These are phyloP conservation scores for Mortierella sp. DNA, from an alignment of 371 early-diverging fungal species.

Conservation along the genomic window DNA sequence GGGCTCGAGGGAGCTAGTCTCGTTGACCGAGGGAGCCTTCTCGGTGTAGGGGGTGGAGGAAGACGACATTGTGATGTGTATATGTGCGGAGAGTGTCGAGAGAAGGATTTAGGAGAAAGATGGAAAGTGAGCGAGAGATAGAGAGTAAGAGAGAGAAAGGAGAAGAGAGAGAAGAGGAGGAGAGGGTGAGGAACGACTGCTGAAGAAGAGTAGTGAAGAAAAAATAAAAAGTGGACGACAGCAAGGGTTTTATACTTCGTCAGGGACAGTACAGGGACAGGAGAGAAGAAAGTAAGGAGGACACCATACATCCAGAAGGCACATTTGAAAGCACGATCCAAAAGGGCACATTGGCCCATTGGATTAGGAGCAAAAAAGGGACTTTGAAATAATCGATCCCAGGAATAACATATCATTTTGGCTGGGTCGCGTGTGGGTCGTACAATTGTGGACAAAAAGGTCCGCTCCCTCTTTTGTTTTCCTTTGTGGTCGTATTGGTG, in stretches of 20 bases:
- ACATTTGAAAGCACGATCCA: not conserved
- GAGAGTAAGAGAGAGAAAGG: not conserved
- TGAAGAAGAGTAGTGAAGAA: slow-evolving; percentile 2
- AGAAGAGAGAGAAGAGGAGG: slow-evolving; percentile 15
- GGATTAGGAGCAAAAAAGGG: not conserved
- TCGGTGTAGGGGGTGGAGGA: slow-evolving; percentile 11
- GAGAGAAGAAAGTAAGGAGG: not conserved
- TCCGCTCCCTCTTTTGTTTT: not conserved
- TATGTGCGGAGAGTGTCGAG: slow-evolving; percentile 4
- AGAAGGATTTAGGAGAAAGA: too few relatives aligned
- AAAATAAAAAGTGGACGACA: not conserved
- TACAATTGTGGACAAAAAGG: not conserved
- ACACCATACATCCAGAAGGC: too few relatives aligned
- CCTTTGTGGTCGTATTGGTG: slow-evolving; percentile 2
- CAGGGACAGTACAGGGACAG: too few relatives aligned
- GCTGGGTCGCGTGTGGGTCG: slow-evolving; percentile 27
- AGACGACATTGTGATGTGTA: slow-evolving; percentile 23
- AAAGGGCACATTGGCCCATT: not conserved
- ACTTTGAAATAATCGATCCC: slow-evolving; percentile 5
- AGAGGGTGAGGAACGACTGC: not conserved
- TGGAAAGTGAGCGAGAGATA: too few relatives aligned
- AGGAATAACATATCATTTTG: not conserved
- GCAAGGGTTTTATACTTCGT: slow-evolving; percentile 6
- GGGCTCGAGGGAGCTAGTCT: slow-evolving; percentile 19
- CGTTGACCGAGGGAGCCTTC: slow-evolving; percentile 23